Conservation (phyloP, 805 yeast genomes). For the Metschnikowia chrysomelidarum region DNA sequence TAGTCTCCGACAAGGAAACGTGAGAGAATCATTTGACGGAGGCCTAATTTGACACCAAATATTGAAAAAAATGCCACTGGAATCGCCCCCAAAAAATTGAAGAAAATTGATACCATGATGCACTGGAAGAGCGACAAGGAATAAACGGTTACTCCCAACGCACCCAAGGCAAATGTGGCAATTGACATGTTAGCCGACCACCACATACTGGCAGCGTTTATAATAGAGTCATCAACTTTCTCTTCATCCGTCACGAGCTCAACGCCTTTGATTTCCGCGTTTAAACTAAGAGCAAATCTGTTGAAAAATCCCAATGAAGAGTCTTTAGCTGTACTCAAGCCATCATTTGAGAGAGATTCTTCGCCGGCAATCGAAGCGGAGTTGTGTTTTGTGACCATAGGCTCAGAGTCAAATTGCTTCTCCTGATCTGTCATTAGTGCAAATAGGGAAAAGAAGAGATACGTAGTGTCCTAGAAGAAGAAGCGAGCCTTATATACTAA, state of each 20-base stretch:
- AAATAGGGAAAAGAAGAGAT: no score
- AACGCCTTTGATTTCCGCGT: constrained; percentile 63
- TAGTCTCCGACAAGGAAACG: constrained; percentile 74
- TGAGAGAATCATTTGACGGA: constrained; percentile 84
- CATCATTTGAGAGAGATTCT: constrained; percentile 23
- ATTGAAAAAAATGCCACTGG: constrained; percentile 83
- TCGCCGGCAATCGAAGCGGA: constrained; percentile 26
- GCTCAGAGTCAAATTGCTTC: constrained; percentile 9
- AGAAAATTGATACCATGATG: constrained; percentile 64
- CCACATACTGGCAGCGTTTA: constrained; percentile 86
- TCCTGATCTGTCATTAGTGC: constrained; percentile 18
- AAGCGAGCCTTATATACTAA: no score
- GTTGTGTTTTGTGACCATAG: constrained; percentile 17
- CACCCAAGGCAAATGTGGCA: constrained; percentile 80
- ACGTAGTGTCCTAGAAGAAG: no score
- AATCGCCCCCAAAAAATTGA: constrained; percentile 66
- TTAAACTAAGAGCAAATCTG: constrained; percentile 33
- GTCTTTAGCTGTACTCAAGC: constrained; percentile 25
- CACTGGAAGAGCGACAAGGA: constrained; percentile 74
- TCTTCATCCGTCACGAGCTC: constrained; percentile 80
- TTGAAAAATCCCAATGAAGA: constrained; percentile 29
- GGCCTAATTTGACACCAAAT: constrained; percentile 81
- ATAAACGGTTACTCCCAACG: constrained; percentile 53
- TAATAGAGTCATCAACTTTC: constrained; percentile 62
- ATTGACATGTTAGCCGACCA: constrained; percentile 85